Percentiles rank a stretch among this genome's conserved stretches.
Evolutionary conservation across 768 basidiomycete genomes (phyloP).

Genomic region (Mycena capillaripes): DNA sequence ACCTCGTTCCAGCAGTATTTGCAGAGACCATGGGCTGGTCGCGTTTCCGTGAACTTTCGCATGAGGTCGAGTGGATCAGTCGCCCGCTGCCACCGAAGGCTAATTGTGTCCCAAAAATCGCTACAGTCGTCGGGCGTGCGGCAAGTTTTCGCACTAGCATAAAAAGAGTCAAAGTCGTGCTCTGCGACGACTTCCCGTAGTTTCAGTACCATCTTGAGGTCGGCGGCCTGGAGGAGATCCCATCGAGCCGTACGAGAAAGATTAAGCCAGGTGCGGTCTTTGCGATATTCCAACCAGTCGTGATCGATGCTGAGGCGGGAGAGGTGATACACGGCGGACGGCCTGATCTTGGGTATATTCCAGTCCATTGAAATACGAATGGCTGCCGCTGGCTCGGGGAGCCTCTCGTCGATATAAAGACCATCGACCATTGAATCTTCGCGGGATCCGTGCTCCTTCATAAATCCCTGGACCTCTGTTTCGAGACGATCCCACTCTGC

Average conservation of each 20-base stretch:
- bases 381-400: conserved; percentile 42
- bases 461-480: conserved; percentile 19
- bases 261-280: neutral
- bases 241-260: conserved; percentile 42
- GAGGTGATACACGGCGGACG: conserved; percentile 48
- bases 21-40: conserved; percentile 13
- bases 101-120: neutral
- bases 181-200: conserved; percentile 11
- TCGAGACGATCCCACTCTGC: conserved; percentile 41
- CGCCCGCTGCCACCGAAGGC: neutral
- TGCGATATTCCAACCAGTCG: conserved; percentile 22
- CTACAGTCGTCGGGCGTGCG: neutral
- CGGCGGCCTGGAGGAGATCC: conserved; percentile 37
- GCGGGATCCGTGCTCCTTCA: neutral
- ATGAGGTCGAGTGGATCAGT: conserved; percentile 1
- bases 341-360: conserved; percentile 43
- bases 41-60: conserved; percentile 6
- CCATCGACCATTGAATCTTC: conserved; percentile 13
- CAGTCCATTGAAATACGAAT: conserved; percentile 43
- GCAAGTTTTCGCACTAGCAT: neutral
- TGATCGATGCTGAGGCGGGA: conserved; percentile 32
- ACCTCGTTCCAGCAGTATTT: conserved; percentile 12
- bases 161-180: neutral
- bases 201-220: conserved; percentile 37
- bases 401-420: conserved; percentile 24